Evolutionary conservation across 257 asterid species (phyloP).

Genomic region (Eucommia ulmoides): DNA sequence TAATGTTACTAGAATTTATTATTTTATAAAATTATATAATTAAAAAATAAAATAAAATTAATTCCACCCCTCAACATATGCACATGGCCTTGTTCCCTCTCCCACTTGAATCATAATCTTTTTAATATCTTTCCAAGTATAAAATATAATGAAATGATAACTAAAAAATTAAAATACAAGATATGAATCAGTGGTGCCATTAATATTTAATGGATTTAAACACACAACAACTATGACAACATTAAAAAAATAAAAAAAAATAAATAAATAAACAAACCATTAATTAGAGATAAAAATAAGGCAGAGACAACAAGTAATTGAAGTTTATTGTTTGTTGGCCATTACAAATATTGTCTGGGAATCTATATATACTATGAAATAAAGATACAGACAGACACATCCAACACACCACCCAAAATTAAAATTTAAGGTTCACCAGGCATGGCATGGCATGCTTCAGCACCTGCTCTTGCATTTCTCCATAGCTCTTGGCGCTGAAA

Average conservation of each 20-base stretch:
- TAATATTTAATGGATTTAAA: constrained; percentile 11
- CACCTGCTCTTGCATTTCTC: constrained; percentile 74
- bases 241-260: constrained; percentile 15
- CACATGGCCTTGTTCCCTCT: constrained; percentile 70
- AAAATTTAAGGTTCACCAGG: constrained; percentile 5
- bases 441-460: constrained; percentile 13
- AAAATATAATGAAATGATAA: constrained; percentile 11
- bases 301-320: constrained; percentile 36
- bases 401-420: constrained; percentile 7
- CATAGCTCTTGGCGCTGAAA: constrained; percentile 75
- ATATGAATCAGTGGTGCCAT: constrained; percentile 15
- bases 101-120: constrained; percentile 13
- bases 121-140: constrained; percentile 19
- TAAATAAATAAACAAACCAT: constrained; percentile 21
- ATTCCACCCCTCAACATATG: constrained; percentile 49
- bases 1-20: too few species aligned
- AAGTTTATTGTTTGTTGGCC: constrained; percentile 52
- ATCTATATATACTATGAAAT: constrained; percentile 23
- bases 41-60: too few species aligned
- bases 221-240: constrained; percentile 34
- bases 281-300: constrained; percentile 27
- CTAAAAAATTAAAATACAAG: constrained; percentile 17
- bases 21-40: too few species aligned
- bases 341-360: constrained; percentile 35
- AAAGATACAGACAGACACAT: constrained; percentile 37